Evolutionary conservation across 2,329 filamentous ascomycete species (phyloP), one percentile per base, ranked within the genome.

Genomic region (Ophiostoma piceae): DNA sequence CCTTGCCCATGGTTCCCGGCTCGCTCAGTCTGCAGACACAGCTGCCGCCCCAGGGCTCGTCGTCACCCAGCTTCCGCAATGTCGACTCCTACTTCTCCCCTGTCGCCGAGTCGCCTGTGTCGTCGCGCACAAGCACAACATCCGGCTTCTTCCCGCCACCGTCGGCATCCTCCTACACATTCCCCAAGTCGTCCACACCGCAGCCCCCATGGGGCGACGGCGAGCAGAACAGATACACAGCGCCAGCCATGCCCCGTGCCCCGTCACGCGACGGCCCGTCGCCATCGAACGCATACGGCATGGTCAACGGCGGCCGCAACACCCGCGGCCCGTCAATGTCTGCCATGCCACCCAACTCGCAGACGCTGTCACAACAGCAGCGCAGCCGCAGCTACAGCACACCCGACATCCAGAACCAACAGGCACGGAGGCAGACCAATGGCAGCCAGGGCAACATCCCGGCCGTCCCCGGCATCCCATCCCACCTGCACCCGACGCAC

Each of bases 71-170:
- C 35, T 82, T 86, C 26, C 84, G 86, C 68, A 83, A 82, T 47
- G 86, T 83, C n/a, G 92, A 93, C 71, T 97, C 94, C 3, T 98
- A 97, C 80, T 99, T 99, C 79, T 98, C 94, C 0, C 95, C 95
- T 0, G 85, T 90, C 1, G 86, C 85, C 43, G 94, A 97, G 69
- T 92, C 91, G 0, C 91, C 92, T 11, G 88, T 88, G 62, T 92
- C 90, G 16, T 90, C 90, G 32, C 85, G 92, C 67, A 90, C 90
- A 8, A 94, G 91, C 77, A 88, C 88, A 1, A 85, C 91, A 5
- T 92, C 91, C 57, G 87, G 88, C 65, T 89, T 93, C 77, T 96
- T 93, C 75, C 77, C 79, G 0, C 76, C 79, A 79, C 79, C n/a
- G 78, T 79, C 3, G 78, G 79, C 26, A 14, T 41, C 65, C 4